A percentile compares a stretch with the other conserved stretches of the same genome.
Evolutionary conservation across 1,284 basidiomycete genomes (phyloP).

Genomic region (Sporisorium graminicola): DNA sequence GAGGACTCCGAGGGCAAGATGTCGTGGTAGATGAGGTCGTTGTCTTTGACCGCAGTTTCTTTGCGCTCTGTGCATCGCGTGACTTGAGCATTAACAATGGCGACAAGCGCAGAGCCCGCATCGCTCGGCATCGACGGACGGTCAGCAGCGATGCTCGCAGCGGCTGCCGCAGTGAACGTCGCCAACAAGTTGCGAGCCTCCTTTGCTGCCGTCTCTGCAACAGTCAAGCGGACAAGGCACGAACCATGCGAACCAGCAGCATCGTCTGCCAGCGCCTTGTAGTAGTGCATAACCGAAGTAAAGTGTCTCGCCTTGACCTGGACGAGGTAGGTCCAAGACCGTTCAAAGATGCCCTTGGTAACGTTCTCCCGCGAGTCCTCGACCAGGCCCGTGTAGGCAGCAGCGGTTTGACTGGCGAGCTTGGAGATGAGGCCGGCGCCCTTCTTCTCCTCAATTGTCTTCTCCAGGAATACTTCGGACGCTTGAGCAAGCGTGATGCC

Average conservation of each 20-base stretch:
- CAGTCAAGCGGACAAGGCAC: slow-evolving; percentile 82
- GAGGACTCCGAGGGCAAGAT: slow-evolving; percentile 84
- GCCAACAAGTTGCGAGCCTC: slow-evolving; percentile 81
- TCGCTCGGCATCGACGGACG: slow-evolving; percentile 86
- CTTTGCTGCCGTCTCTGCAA: slow-evolving; percentile 85
- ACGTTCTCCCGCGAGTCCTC: slow-evolving; percentile 96
- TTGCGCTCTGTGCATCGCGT: slow-evolving; percentile 82
- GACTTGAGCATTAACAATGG: slow-evolving; percentile 85
- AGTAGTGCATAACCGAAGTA: slow-evolving; percentile 85
- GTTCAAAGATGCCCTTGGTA: slow-evolving; percentile 92
- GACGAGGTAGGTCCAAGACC: slow-evolving; percentile 90
- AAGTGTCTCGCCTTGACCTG: slow-evolving; percentile 94
- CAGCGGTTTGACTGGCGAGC: slow-evolving; percentile 85
- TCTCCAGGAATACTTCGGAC: slow-evolving; percentile 95
- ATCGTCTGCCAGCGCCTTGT: slow-evolving; percentile 84
- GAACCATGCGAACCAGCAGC: slow-evolving; percentile 86
- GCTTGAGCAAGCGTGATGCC: slow-evolving; percentile 90
- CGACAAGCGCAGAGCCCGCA: slow-evolving; percentile 80
- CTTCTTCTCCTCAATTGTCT: slow-evolving; percentile 75
- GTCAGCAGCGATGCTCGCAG: slow-evolving; percentile 72
- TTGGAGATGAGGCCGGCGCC: slow-evolving; percentile 81
- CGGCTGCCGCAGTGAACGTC: slow-evolving; percentile 81
- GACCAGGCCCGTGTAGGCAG: slow-evolving; percentile 81
- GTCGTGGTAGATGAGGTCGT: slow-evolving; percentile 98
- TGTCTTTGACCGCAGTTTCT: slow-evolving; percentile 84